Conservation (phyloP, 768 basidiomycete species). For the Mycena venus region DNA sequence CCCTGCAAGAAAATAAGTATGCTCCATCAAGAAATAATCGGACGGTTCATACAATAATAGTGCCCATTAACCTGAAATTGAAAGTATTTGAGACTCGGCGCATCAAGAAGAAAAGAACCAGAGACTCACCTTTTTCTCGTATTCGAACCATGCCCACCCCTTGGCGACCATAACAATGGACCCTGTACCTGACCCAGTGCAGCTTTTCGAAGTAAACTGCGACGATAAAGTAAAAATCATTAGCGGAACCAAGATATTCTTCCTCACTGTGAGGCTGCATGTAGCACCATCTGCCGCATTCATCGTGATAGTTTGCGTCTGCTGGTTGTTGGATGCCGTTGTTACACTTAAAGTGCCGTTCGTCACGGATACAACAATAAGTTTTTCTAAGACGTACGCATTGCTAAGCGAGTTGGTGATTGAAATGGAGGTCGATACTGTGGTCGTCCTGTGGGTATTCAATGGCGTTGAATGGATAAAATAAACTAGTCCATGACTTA, state of each 20-base stretch:
- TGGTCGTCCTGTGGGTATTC: neutral
- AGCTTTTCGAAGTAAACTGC: constrained; percentile 16
- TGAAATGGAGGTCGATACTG: neutral
- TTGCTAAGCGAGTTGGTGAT: constrained; percentile 15
- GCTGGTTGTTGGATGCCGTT: constrained; percentile 13
- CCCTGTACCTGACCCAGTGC: constrained; percentile 14
- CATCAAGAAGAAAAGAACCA: neutral
- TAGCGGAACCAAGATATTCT: neutral
- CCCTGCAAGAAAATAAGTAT: neutral
- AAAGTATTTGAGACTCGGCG: neutral
- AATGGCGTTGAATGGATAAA: neutral
- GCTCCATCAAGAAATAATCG: neutral
- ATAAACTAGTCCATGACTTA: neutral
- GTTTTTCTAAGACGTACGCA: neutral
- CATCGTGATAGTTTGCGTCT: constrained; percentile 22
- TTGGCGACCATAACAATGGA: constrained; percentile 11
- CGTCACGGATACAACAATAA: neutral
- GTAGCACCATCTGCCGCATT: constrained; percentile 14
- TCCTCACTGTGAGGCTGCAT: constrained; percentile 14
- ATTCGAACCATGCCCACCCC: constrained; percentile 29
- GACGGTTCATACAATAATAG: constrained; percentile 8
- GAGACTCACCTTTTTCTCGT: neutral
- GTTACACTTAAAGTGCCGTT: neutral
- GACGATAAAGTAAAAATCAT: neutral
- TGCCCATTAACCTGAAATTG: constrained; percentile 3